Evolutionary conservation across 148 eudicot genomes (phyloP).

Genomic region (Amaranthus cruentus): DNA sequence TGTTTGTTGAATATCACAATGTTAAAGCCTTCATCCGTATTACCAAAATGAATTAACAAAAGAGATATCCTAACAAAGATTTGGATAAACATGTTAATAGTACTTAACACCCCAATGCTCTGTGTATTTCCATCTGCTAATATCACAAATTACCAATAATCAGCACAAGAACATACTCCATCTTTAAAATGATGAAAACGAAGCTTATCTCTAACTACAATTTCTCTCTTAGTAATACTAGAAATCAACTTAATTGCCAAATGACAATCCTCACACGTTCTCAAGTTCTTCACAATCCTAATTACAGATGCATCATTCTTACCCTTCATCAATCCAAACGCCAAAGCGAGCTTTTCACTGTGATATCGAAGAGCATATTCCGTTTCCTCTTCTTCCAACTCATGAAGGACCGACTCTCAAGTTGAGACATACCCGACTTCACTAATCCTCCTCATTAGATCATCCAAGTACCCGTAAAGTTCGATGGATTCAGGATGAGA

Average conservation of each 20-base stretch:
- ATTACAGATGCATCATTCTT: slow-evolving; percentile 26
- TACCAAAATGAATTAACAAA: too few species aligned
- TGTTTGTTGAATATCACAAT: too few species aligned
- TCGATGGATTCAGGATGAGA: slow-evolving; percentile 40
- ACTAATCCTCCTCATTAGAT: slow-evolving; percentile 41
- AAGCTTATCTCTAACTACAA: slow-evolving; percentile 59
- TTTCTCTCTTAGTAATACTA: slow-evolving; percentile 35
- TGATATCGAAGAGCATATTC: slow-evolving; percentile 52
- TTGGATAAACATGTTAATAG: too few species aligned
- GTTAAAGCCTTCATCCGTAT: too few species aligned
- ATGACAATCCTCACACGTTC: slow-evolving; percentile 74
- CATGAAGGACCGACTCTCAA: slow-evolving; percentile 47
- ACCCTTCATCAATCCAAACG: slow-evolving; percentile 50
- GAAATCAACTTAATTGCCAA: slow-evolving; percentile 59
- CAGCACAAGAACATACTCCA: slow-evolving; percentile 60
- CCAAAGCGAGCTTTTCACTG: slow-evolving; percentile 67
- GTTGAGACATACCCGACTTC: slow-evolving; percentile 49
- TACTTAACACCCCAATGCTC: too few species aligned
- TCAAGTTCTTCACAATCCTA: slow-evolving; percentile 53
- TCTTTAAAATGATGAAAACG: slow-evolving; percentile 66
- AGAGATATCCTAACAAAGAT: too few species aligned
- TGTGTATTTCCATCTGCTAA: too few species aligned
- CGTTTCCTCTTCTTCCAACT: slow-evolving; percentile 61
- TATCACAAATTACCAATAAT: slow-evolving; percentile 43
- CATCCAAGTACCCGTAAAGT: slow-evolving; percentile 51